Base-by-base conservation (phyloP, 2,329 filamentous ascomycete species). In the Simplicillium aogashimaense region DNA sequence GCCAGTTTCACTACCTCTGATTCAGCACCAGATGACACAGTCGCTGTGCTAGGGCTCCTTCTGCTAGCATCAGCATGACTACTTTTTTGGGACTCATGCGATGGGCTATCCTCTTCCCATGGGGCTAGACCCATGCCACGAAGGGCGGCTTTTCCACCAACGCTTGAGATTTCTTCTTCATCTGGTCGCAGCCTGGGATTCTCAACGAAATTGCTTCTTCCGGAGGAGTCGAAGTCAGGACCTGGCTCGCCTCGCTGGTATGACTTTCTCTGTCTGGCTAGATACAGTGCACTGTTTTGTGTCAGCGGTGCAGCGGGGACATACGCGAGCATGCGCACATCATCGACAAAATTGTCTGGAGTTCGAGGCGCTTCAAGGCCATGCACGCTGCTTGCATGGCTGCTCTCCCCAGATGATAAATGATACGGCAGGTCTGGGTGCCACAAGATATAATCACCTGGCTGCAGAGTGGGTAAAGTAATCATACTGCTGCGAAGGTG, bases 371-470 rank as follows among this genome's bases (percentile, higher is more conserved):
- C 53, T 43, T 53, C 50, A 20, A 57, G 44, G 36, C 50, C 50
- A 34, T 50, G 43, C 52, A 59, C 48, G 36, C 57, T 65, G 35
- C 58, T 52, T 2, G 55, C 55, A 34, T 53, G 7, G 52, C 54
- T 31, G 15, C 53, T 58, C 29, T 55, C 55, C 7, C 56, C 54
- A 46, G 61, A 66, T 42, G 65, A 66, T 51, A 76, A 72, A 48
- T 72, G 70, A 53, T 76, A 76, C 7, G 72, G 67, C 44, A 74
- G 64, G 47, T 76, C 72, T 16, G 71, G 71, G 49, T 76, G 72
- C 72, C 72, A 76, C 47, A 76, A 57, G 44, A 76, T 71, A 51
- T 76, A 76, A 59, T 76, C 72, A 49, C 72, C 72, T 0, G 70
- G 65, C 44, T 69, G 68, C 34, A 76, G 54, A 9, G 68, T 70